These are phyloP conservation scores for Barnettozyma hawaiiensis DNA, from an alignment of 1,139 yeast genomes.

Conservation along the genomic window DNA sequence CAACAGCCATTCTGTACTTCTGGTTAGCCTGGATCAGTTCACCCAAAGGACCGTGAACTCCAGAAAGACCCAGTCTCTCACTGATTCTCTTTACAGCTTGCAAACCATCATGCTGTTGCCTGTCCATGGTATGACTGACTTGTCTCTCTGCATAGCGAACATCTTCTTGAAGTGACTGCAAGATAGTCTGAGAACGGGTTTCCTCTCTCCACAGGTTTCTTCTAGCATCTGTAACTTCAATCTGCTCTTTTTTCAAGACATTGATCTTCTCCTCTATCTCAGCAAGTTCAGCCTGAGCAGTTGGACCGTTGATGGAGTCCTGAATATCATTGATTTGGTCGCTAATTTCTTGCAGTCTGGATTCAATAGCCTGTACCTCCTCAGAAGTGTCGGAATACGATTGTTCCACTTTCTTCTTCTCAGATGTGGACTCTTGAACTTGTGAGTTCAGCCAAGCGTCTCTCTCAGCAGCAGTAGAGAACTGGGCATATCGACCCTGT, in stretches of 20 bases:
- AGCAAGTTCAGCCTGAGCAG: slow-evolving; percentile 29
- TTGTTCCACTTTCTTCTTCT: slow-evolving; percentile 19
- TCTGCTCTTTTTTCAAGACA: slow-evolving; percentile 36
- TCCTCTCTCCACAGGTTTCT: slow-evolving; percentile 80
- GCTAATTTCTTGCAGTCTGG: slow-evolving; percentile 22
- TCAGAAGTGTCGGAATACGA: slow-evolving; percentile 23
- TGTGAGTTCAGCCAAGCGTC: slow-evolving; percentile 61
- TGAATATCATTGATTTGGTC: slow-evolving; percentile 32
- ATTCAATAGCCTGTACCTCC: slow-evolving; percentile 12
- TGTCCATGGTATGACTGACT: slow-evolving; percentile 69
- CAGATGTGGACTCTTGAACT: slow-evolving; percentile 35
- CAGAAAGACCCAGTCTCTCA: slow-evolving; percentile 46
- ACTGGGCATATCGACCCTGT: slow-evolving; percentile 65
- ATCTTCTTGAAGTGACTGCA: slow-evolving; percentile 52
- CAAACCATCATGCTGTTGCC: slow-evolving; percentile 64
- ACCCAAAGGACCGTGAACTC: slow-evolving; percentile 81
- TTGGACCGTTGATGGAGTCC: slow-evolving; percentile 35
- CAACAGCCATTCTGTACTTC: slow-evolving; percentile 80
- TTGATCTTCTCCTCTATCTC: slow-evolving; percentile 28
- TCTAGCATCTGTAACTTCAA: slow-evolving; percentile 56
- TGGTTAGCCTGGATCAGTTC: slow-evolving; percentile 77
- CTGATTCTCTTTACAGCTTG: slow-evolving; percentile 60
- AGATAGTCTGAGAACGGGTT: slow-evolving; percentile 50
- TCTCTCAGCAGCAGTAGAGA: slow-evolving; percentile 51
- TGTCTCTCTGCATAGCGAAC: slow-evolving; percentile 51